Conservation (phyloP, 176 grass and related monocot species). For the Tillandsia fasciculata region DNA sequence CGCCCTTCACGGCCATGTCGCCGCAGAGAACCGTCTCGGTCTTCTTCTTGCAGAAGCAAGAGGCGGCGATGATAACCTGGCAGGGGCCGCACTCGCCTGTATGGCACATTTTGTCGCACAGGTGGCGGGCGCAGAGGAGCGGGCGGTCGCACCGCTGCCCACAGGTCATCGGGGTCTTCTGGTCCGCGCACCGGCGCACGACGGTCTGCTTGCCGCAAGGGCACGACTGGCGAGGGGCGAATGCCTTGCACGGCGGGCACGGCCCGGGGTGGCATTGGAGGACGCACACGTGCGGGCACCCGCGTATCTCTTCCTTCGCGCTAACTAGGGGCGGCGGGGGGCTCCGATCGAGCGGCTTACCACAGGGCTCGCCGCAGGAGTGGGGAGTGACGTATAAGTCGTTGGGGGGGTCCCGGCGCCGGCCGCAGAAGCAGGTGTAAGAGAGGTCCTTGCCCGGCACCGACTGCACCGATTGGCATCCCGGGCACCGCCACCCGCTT, state of each 20-base stretch:
- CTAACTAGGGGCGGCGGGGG: not conserved
- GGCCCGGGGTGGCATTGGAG: slow-evolving; percentile 90
- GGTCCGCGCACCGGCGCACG: slow-evolving; percentile 55
- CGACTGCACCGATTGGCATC: slow-evolving; percentile 70
- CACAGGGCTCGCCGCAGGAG: slow-evolving; percentile 80
- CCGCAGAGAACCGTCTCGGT: slow-evolving; percentile 63
- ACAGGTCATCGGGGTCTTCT: slow-evolving; percentile 49
- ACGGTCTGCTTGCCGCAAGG: slow-evolving; percentile 77
- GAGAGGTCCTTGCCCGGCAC: slow-evolving; percentile 39
- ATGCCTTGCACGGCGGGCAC: slow-evolving; percentile 90
- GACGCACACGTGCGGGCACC: slow-evolving; percentile 78
- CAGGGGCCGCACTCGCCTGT: slow-evolving; percentile 59
- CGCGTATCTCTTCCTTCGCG: slow-evolving; percentile 10
- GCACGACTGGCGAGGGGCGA: slow-evolving; percentile 52
- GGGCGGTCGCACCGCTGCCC: slow-evolving; percentile 48
- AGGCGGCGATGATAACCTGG: slow-evolving; percentile 31
- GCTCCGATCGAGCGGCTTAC: slow-evolving; percentile 44
- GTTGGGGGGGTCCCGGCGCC: slow-evolving; percentile 44
- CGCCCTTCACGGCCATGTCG: slow-evolving; percentile 57
- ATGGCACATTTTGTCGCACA: slow-evolving; percentile 68
- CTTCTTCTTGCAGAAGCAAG: slow-evolving; percentile 70
- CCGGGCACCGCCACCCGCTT: slow-evolving; percentile 67
- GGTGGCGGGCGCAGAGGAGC: slow-evolving; percentile 56
- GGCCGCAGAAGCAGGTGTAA: slow-evolving; percentile 83
- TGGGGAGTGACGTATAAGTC: slow-evolving; percentile 87